Conservation (phyloP, 805 yeast species). For the Wickerhamiella slavikovae region DNA sequence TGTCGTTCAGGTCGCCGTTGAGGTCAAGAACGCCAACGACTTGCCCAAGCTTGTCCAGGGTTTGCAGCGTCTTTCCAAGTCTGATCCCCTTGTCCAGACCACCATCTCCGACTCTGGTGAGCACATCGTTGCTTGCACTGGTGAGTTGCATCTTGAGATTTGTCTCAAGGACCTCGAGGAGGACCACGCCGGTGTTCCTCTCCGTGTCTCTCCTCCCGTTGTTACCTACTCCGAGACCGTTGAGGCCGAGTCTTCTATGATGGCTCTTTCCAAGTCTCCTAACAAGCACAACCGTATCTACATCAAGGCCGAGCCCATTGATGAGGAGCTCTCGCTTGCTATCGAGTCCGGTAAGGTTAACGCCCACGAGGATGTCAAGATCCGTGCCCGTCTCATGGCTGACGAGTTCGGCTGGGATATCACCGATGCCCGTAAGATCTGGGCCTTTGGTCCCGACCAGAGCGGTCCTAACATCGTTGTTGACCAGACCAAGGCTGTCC, state of each 20-base stretch:
- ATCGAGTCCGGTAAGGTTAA: slow-evolving; percentile 81
- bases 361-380: slow-evolving; percentile 96
- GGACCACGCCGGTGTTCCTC: slow-evolving; percentile 99
- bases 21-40: slow-evolving; percentile 98
- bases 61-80: slow-evolving; percentile 98
- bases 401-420: slow-evolving; percentile 99
- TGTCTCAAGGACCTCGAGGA: slow-evolving; percentile 89
- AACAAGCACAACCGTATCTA: slow-evolving; percentile 99
- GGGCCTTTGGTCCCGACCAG: slow-evolving; percentile 99
- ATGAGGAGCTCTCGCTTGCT: slow-evolving; percentile 80
- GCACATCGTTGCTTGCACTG: slow-evolving; percentile 99
- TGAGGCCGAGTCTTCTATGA: slow-evolving; percentile 79
- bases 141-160: slow-evolving; percentile 98
- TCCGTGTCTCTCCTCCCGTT: slow-evolving; percentile 93
- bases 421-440: slow-evolving; percentile 98
- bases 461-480: slow-evolving; percentile 96
- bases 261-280: slow-evolving; percentile 96
- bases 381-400: slow-evolving; percentile 96
- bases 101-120: slow-evolving; percentile 88
- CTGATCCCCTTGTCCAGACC: slow-evolving; percentile 95
- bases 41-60: slow-evolving; percentile 99
- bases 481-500: slow-evolving; percentile 99
- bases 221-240: slow-evolving; percentile 99
- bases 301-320: slow-evolving; percentile 91
- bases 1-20: slow-evolving; percentile 98